phyloP scores from a whole-genome alignment of 768 basidiomycete species.

The Hirschioporus abietinus region DNA sequence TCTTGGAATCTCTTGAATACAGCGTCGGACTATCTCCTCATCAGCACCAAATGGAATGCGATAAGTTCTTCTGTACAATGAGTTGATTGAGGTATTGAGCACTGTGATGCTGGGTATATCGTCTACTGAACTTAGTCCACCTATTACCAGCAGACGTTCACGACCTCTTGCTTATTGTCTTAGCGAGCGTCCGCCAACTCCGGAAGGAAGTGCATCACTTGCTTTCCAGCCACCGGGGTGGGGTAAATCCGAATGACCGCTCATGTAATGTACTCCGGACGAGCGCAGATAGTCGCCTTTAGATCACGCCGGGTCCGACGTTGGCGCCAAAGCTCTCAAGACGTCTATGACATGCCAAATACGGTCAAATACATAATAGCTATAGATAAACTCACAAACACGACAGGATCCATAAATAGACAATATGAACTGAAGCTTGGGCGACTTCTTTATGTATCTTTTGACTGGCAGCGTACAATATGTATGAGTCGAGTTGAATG shows the following conservation, averaged over 20 bases:
- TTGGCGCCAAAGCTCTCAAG: not conserved
- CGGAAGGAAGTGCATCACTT: not conserved
- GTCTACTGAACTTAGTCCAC: not conserved
- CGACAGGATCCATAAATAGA: not conserved
- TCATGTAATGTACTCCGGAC: not conserved
- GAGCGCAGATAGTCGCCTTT: not conserved
- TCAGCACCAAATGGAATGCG: not conserved
- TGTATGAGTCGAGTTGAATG: not conserved
- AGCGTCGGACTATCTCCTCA: not conserved
- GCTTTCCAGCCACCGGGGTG: not conserved
- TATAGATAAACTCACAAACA: conserved; percentile 1
- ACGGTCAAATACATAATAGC: not conserved
- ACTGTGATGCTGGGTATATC: no score
- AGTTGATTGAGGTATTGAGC: not conserved
- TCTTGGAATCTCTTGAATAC: not conserved
- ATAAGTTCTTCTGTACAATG: not conserved
- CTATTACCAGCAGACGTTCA: not conserved
- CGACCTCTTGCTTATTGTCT: not conserved
- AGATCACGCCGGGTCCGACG: not conserved
- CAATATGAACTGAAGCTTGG: not conserved
- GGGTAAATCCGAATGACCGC: not conserved
- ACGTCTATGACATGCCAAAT: not conserved
- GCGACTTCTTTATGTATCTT: not conserved
- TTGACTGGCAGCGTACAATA: not conserved
- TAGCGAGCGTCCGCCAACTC: not conserved